phyloP scores from a whole-genome alignment of 768 basidiomycete genomes.

The Clitopilus passeckerianus region DNA sequence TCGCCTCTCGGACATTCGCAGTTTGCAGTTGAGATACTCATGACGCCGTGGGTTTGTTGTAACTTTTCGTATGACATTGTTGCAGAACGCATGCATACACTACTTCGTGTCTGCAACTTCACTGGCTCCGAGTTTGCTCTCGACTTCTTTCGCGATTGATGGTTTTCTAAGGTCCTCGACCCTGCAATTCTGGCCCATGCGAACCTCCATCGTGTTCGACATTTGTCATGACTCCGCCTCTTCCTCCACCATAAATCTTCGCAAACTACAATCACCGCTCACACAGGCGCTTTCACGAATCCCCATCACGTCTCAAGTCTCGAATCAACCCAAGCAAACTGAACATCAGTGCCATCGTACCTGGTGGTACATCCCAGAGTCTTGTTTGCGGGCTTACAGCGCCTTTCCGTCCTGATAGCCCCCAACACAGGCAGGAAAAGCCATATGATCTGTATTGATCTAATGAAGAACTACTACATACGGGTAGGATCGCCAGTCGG shows the following conservation, averaged over 20 bases:
- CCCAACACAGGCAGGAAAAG: not conserved
- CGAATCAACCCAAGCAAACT: not conserved
- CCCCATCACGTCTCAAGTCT: not conserved
- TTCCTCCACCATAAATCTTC: too few relatives aligned
- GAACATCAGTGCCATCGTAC: not conserved
- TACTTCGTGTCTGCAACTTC: too few relatives aligned
- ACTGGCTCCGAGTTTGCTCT: not conserved
- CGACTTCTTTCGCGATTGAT: not conserved
- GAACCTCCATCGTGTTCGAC: too few relatives aligned
- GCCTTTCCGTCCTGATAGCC: not conserved
- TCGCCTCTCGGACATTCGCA: too few relatives aligned
- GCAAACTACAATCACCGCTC: not conserved
- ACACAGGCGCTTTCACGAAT: not conserved
- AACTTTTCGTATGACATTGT: too few relatives aligned
- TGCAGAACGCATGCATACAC: too few relatives aligned
- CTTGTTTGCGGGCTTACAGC: not conserved
- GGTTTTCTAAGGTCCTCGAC: not conserved
- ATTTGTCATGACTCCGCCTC: too few relatives aligned
- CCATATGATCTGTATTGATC: not conserved
- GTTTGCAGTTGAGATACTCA: too few relatives aligned
- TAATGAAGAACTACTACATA: not conserved
- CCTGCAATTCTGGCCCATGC: not conserved
- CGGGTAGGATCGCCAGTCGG: not conserved
- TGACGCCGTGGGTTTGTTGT: too few relatives aligned
- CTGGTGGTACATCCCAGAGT: not conserved